phyloP scores from a whole-genome alignment of 441 rosid genomes.

The Viola pubescens region DNA sequence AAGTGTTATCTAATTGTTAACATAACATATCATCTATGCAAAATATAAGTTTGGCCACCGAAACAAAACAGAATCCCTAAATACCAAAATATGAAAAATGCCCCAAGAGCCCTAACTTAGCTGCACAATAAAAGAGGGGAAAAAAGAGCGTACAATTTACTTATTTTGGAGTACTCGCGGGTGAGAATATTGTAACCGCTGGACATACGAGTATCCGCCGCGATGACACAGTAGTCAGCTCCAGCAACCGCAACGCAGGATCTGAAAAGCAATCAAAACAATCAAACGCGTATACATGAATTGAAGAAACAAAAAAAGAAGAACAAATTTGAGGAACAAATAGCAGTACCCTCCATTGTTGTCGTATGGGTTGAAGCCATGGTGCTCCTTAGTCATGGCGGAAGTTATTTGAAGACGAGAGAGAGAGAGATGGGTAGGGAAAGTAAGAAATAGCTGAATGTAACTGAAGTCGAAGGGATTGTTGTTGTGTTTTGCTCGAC shows the following conservation, averaged over 20 bases:
- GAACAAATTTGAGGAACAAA: neutral
- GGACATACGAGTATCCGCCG: constrained; percentile 93
- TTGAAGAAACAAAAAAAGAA: neutral
- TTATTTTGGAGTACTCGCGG: constrained; percentile 92
- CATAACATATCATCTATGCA: too few relatives aligned
- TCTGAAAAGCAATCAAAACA: constrained; percentile 27
- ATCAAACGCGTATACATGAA: neutral
- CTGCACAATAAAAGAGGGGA: neutral
- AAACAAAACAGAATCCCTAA: neutral
- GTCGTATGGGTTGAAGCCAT: constrained; percentile 88
- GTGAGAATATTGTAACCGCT: constrained; percentile 83
- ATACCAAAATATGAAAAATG: too few relatives aligned
- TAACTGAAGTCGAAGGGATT: neutral
- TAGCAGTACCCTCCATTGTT: constrained; percentile 41
- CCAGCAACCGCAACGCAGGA: constrained; percentile 95
- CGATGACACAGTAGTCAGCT: constrained; percentile 87
- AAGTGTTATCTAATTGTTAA: too few relatives aligned
- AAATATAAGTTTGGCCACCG: neutral
- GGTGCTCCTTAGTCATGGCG: constrained; percentile 69
- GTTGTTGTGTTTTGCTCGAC: neutral
- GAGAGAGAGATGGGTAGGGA: neutral
- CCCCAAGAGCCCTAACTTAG: too few relatives aligned
- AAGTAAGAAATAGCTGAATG: too few relatives aligned
- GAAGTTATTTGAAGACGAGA: neutral
- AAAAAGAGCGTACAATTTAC: constrained; percentile 41